Evolutionary conservation across 371 early-diverging fungal genomes (phyloP), one percentile per base, ranked within the genome.

Genomic region (Apophysomyces sp.): DNA sequence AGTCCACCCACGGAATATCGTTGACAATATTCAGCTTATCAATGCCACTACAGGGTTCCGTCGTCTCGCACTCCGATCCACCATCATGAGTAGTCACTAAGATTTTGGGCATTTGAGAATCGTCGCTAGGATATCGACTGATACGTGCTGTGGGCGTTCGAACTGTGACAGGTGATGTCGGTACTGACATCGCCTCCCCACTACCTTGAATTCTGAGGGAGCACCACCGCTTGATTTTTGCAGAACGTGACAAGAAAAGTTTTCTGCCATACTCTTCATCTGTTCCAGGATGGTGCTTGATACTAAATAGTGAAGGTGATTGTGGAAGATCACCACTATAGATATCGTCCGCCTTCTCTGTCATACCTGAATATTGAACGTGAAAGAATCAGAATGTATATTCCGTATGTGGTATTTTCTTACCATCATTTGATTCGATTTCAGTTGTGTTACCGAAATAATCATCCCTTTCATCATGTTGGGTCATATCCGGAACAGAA

Each of bases 1-100:
- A 78, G 51, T 82, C 79, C 3, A 82, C 74, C 82, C 82, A 82
- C 4, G 79, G 73, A 39, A 78, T 58, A 12, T 65, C 71, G 31
- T 64, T 67, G 18, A 62, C 44, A 40, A 59, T 58, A 31, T 57
- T 64, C 8, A 52, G 31, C 27, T 64, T 59, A 8, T 63, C 58
- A 24, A 37, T 36, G 5, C 49, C 29, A 37, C 29, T 57, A 40
- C 37, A 11, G 52, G 32, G 29, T 18, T 29, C 0, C 27, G 51
- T 53, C 37, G 40, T 21, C 21, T 60, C 60, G 15, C 13, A 49
- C 26, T 27, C 60, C 4, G 31, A 18, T 12, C 34, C 57, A 7
- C 30, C 12, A 12, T 60, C 73, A 21, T 63, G 58, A 3, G 59
- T 64, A 2, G 80, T 76, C 0, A 79, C 73, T 21, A 72, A 39